Percentiles rank a stretch among this genome's conserved stretches.
Conservation (phyloP, 202 grass and related monocot species). For the Miscanthus sacchariflorus region DNA sequence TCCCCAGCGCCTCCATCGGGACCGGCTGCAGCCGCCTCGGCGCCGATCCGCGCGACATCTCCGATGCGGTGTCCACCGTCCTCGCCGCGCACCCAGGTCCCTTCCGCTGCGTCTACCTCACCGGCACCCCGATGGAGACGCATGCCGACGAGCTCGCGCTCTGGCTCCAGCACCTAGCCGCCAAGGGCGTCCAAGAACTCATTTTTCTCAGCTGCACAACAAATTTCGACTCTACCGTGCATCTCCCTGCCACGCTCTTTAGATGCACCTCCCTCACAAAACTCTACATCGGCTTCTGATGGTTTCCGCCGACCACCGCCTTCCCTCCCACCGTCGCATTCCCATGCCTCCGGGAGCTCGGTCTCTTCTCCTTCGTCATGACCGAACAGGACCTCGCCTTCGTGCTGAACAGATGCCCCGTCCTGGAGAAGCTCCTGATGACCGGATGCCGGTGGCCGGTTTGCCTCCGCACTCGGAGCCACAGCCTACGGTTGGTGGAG, state of each 20-base stretch:
- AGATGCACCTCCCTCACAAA: slow-evolving; percentile 39
- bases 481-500: neutral
- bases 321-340: neutral
- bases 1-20: neutral
- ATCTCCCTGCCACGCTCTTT: slow-evolving; percentile 18
- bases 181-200: slow-evolving; percentile 46
- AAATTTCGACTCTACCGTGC: neutral
- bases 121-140: neutral
- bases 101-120: slow-evolving; percentile 30
- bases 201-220: slow-evolving; percentile 17
- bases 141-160: neutral
- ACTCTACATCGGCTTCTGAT: slow-evolving; percentile 22
- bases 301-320: neutral
- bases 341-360: slow-evolving; percentile 36
- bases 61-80: neutral
- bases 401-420: slow-evolving; percentile 35
- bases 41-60: neutral
- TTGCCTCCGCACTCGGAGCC: slow-evolving; percentile 1
- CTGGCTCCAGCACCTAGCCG: slow-evolving; percentile 36
- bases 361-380: neutral
- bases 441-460: slow-evolving; percentile 10
- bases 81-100: slow-evolving; percentile 40
- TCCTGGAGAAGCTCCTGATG: slow-evolving; percentile 41
- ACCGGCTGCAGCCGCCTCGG: neutral
- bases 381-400: neutral